phyloP scores from a whole-genome alignment of 140 eudicot species.

The Oenanthe javanica region DNA sequence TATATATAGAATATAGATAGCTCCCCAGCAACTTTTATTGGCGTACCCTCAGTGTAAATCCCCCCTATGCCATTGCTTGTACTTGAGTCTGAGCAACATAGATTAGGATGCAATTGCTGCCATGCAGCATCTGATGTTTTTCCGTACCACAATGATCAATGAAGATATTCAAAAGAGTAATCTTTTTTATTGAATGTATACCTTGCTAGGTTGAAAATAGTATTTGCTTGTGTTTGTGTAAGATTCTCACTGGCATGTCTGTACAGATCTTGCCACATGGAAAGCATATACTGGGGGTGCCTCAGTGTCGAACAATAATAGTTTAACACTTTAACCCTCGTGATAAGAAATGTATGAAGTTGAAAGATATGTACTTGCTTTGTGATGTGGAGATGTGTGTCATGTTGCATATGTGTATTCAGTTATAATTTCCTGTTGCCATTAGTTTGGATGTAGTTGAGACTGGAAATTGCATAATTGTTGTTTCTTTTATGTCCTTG shows the following conservation, averaged over 20 bases:
- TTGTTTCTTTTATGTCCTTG: conserved; percentile 18
- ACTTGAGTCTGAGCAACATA: too few relatives aligned
- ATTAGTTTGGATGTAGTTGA: not conserved
- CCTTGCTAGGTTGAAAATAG: not conserved
- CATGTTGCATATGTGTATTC: not conserved
- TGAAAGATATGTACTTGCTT: not conserved
- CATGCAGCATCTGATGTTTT: too few relatives aligned
- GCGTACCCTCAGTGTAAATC: too few relatives aligned
- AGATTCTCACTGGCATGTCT: not conserved
- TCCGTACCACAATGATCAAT: not conserved
- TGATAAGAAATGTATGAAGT: too few relatives aligned
- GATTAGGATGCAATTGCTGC: too few relatives aligned
- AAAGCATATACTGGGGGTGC: not conserved
- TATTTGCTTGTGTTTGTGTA: not conserved
- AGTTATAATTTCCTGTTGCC: not conserved
- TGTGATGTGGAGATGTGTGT: not conserved
- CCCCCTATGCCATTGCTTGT: too few relatives aligned
- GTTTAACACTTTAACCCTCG: too few relatives aligned
- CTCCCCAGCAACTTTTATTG: too few relatives aligned
- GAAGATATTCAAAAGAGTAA: not conserved
- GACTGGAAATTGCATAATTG: conserved; percentile 9
- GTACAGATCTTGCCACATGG: not conserved
- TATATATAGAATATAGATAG: too few relatives aligned
- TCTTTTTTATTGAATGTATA: not conserved
- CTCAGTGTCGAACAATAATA: too few relatives aligned